Conservation (phyloP, 176 grass and related monocot genomes). For the Musa schizocarpa region DNA sequence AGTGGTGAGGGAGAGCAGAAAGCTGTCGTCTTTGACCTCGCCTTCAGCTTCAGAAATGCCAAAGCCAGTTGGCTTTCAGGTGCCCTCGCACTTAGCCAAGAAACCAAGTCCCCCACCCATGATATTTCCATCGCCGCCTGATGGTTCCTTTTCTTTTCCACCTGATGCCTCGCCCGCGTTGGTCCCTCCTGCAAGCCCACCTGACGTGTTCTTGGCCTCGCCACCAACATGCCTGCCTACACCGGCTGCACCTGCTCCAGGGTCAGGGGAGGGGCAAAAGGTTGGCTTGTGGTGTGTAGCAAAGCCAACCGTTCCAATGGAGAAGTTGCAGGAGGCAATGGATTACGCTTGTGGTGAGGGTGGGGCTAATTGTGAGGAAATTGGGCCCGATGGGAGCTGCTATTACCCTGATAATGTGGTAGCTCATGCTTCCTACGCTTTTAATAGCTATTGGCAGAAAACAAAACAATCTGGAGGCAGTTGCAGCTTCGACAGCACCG, state of each 20-base stretch:
- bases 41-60: neutral
- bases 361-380: slow-evolving; percentile 31
- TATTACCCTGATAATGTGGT: slow-evolving; percentile 28
- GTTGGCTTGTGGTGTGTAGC: slow-evolving; percentile 35
- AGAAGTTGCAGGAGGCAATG: slow-evolving; percentile 41
- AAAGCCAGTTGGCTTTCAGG: neutral
- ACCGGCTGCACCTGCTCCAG: slow-evolving; percentile 9
- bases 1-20: slow-evolving; percentile 4
- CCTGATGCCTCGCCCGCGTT: slow-evolving; percentile 15
- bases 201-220: neutral
- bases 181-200: slow-evolving; percentile 18
- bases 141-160: slow-evolving; percentile 19
- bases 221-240: slow-evolving; percentile 16
- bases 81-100: slow-evolving; percentile 14
- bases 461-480: slow-evolving; percentile 28
- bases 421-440: slow-evolving; percentile 33
- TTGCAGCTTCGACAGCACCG: slow-evolving; percentile 32
- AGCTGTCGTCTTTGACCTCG: slow-evolving; percentile 3
- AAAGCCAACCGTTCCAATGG: slow-evolving; percentile 31
- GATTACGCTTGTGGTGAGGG: slow-evolving; percentile 36
- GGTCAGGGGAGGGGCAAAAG: neutral
- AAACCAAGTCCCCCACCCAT: slow-evolving; percentile 10
- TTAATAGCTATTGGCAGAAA: slow-evolving; percentile 44
- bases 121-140: slow-evolving; percentile 20
- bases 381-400: slow-evolving; percentile 25